Evolutionary conservation across 2,329 filamentous ascomycete genomes (phyloP).

Genomic region (Xylariaceae sp.): DNA sequence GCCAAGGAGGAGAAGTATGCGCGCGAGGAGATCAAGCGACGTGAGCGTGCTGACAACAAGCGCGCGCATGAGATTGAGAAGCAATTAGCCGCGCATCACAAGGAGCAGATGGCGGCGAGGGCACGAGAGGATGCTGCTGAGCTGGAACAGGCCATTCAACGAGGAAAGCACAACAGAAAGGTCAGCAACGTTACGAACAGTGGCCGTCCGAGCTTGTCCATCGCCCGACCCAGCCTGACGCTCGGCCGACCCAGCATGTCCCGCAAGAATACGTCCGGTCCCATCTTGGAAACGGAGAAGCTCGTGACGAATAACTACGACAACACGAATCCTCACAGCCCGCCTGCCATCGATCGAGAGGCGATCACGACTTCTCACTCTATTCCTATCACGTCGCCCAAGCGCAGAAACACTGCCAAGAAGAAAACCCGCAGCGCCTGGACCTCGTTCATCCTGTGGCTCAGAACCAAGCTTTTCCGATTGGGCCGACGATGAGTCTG

Average conservation of each 20-base stretch:
- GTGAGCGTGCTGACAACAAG: slow-evolving; percentile 54
- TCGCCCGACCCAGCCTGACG: slow-evolving; percentile 28
- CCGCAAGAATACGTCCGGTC: slow-evolving; percentile 24
- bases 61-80: slow-evolving; percentile 50
- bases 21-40: slow-evolving; percentile 52
- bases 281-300: slow-evolving; percentile 37
- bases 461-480: slow-evolving; percentile 52
- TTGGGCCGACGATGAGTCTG: slow-evolving; percentile 29
- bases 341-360: slow-evolving; percentile 28
- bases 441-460: slow-evolving; percentile 60
- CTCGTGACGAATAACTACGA: slow-evolving; percentile 47
- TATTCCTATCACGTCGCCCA: slow-evolving; percentile 39
- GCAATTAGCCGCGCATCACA: slow-evolving; percentile 39
- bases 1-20: slow-evolving; percentile 59
- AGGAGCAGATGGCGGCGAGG: slow-evolving; percentile 41
- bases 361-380: slow-evolving; percentile 36
- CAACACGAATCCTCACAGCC: slow-evolving; percentile 31
- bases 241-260: slow-evolving; percentile 25
- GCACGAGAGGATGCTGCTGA: slow-evolving; percentile 36
- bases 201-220: slow-evolving; percentile 28
- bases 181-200: slow-evolving; percentile 28
- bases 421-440: slow-evolving; percentile 57
- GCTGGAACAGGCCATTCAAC: slow-evolving; percentile 30
- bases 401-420: slow-evolving; percentile 47
- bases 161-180: slow-evolving; percentile 31